Conservation (phyloP, 2,329 filamentous ascomycete genomes). For the Pseudonectria buxi region DNA sequence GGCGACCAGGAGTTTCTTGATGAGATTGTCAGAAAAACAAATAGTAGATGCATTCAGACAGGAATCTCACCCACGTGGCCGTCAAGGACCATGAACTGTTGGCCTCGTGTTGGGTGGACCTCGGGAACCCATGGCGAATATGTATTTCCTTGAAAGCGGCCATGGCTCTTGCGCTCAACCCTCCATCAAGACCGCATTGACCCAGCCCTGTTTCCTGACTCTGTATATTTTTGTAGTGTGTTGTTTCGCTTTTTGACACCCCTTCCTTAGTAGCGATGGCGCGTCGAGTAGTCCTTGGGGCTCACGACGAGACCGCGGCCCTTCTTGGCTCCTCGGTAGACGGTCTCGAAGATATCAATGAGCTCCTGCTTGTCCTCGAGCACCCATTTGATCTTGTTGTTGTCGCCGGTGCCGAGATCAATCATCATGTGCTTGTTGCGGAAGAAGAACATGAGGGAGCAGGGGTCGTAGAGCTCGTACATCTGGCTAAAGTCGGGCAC, state of each 20-base stretch:
- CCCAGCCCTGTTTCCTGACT: no score
- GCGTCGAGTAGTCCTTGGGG: conserved; percentile 59
- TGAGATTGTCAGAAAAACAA: no score
- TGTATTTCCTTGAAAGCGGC: no score
- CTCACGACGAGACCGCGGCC: conserved; percentile 93
- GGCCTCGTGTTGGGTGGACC: no score
- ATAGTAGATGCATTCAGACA: no score
- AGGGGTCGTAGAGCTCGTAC: conserved; percentile 88
- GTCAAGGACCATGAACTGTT: no score
- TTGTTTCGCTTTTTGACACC: conserved; percentile 4
- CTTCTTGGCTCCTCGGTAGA: conserved; percentile 98
- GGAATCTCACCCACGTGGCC: no score
- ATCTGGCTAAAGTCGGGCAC: conserved; percentile 93
- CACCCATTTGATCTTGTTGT: conserved; percentile 97
- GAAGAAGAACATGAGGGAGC: conserved; percentile 96
- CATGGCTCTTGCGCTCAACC: no score
- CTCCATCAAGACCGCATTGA: no score
- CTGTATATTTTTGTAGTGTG: conserved; percentile 9
- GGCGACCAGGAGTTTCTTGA: no score
- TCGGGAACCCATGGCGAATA: no score
- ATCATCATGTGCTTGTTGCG: conserved; percentile 99
- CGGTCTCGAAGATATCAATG: conserved; percentile 96
- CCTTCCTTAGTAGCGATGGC: conserved; percentile 17
- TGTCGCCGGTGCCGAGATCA: conserved; percentile 96
- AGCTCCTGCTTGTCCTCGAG: conserved; percentile 94